phyloP scores from a whole-genome alignment of 805 yeast genomes.

The Candida chauliodis region DNA sequence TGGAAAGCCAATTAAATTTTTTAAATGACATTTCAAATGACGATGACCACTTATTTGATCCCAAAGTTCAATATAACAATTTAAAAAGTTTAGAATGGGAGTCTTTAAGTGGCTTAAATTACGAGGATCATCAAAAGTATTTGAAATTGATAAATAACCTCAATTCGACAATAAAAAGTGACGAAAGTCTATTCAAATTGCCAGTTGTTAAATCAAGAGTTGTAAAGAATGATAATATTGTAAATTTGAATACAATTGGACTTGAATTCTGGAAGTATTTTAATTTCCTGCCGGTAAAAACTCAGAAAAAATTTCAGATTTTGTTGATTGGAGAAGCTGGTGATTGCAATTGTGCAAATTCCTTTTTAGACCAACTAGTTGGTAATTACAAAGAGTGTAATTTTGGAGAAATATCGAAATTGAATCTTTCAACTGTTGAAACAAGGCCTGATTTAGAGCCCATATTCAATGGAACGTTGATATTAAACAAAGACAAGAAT shows the following conservation, averaged over 20 bases:
- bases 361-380: constrained; percentile 40
- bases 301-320: constrained; percentile 50
- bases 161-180: constrained; percentile 7
- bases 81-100: constrained; percentile 34
- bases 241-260: constrained; percentile 45
- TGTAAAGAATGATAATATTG: constrained; percentile 35
- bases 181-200: constrained; percentile 22
- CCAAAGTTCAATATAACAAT: constrained; percentile 18
- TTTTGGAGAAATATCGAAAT: constrained; percentile 42
- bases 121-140: constrained; percentile 20
- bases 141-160: constrained; percentile 15
- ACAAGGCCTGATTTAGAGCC: constrained; percentile 25
- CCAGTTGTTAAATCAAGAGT: constrained; percentile 26
- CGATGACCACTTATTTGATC: constrained; percentile 25
- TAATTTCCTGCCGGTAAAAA: constrained; percentile 51
- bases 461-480: constrained; percentile 26
- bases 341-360: constrained; percentile 21
- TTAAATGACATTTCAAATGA: constrained; percentile 36
- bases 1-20: constrained; percentile 31
- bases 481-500: constrained; percentile 19
- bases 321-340: constrained; percentile 40
- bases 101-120: constrained; percentile 19
- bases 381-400: constrained; percentile 46
- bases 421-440: constrained; percentile 26
- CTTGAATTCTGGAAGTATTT: constrained; percentile 54